Evolutionary conservation across 2,329 filamentous ascomycete species (phyloP).

Genomic region (Berkeleyomyces basicola): DNA sequence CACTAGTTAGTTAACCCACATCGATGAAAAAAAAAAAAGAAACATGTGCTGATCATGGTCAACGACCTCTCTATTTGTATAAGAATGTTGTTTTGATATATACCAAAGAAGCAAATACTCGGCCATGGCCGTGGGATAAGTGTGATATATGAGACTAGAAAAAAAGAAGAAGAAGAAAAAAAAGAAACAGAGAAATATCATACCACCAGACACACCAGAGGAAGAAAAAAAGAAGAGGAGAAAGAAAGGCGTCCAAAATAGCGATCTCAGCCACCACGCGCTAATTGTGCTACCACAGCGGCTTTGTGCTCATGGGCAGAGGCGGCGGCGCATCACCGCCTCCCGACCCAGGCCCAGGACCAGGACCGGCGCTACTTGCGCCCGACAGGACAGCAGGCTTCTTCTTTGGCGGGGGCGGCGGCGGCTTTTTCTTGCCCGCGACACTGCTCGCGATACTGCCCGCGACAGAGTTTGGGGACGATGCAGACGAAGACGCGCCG

Average conservation of each 20-base stretch:
- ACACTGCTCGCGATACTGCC: constrained; percentile 4
- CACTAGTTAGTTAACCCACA: too few relatives aligned
- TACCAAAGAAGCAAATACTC: background rate
- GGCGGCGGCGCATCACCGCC: constrained; percentile 28
- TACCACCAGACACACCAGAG: too few relatives aligned
- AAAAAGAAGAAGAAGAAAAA: too few relatives aligned
- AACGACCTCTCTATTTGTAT: background rate
- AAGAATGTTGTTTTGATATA: background rate
- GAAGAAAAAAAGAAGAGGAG: too few relatives aligned
- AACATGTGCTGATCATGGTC: too few relatives aligned
- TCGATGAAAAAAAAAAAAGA: background rate
- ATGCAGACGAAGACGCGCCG: background rate
- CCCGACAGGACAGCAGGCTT: constrained; percentile 24
- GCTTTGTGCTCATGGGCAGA: constrained; percentile 34
- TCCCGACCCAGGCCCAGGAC: constrained; percentile 5
- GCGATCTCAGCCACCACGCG: too few relatives aligned
- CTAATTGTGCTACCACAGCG: constrained; percentile 17
- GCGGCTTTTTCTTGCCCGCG: constrained; percentile 35
- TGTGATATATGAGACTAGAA: too few relatives aligned
- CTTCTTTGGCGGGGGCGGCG: constrained; percentile 36
- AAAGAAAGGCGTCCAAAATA: too few relatives aligned
- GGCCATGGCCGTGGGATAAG: too few relatives aligned
- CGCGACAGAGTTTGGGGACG: background rate
- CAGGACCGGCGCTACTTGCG: constrained; percentile 13
- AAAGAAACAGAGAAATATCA: too few relatives aligned